Percentiles rank a stretch among this genome's conserved stretches.
Conservation (phyloP, 1,139 yeast genomes). For the Hyphopichia khmerensis region DNA sequence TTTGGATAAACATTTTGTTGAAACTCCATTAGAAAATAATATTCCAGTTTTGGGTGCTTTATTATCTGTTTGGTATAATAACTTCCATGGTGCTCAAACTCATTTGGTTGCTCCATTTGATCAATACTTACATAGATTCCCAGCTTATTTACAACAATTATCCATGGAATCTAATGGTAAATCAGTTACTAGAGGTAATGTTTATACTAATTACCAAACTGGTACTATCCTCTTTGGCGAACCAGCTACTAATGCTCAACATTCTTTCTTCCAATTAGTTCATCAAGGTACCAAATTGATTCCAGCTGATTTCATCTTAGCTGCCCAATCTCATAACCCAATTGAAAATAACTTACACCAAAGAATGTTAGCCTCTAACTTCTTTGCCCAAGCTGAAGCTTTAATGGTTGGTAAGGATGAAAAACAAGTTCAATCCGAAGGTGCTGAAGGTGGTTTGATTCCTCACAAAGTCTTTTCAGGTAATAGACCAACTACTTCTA, state of each 20-base stretch:
- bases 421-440: constrained; percentile 83
- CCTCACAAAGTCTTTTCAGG: constrained; percentile 97
- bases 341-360: constrained; percentile 92
- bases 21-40: constrained; percentile 84
- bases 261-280: constrained; percentile 97
- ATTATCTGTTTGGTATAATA: constrained; percentile 95
- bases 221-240: constrained; percentile 96
- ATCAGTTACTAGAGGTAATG: constrained; percentile 89
- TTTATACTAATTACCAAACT: constrained; percentile 89
- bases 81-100: constrained; percentile 96
- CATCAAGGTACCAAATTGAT: constrained; percentile 98
- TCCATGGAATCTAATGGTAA: constrained; percentile 99
- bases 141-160: constrained; percentile 97
- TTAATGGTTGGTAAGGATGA: constrained; percentile 93
- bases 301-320: constrained; percentile 94
- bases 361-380: constrained; percentile 96
- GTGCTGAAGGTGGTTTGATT: constrained; percentile 78
- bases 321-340: constrained; percentile 98
- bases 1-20: constrained; percentile 83
- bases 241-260: constrained; percentile 99
- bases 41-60: constrained; percentile 93
- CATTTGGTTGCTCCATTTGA: constrained; percentile 98
- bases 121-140: constrained; percentile 98
- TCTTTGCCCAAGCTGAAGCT: constrained; percentile 98
- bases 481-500: constrained; percentile 98